A percentile compares a stretch with the other conserved stretches of the same genome.
Conservation (phyloP, 768 basidiomycete genomes). For the Hortiboletus flavorubellus region DNA sequence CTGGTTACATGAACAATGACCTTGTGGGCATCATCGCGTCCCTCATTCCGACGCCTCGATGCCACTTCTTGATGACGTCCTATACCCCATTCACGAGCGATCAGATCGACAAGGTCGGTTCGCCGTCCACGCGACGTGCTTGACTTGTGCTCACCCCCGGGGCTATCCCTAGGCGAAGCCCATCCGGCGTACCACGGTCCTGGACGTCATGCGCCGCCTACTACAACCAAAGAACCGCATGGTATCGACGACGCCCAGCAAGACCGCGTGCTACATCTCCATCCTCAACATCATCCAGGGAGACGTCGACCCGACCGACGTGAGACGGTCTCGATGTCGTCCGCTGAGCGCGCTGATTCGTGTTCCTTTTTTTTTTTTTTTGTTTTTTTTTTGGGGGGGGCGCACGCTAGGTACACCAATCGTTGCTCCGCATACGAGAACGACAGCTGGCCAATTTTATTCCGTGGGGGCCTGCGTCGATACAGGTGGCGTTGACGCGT, state of each 20-base stretch:
- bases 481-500: conserved; percentile 93
- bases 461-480: conserved; percentile 98
- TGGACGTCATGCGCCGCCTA: conserved; percentile 97
- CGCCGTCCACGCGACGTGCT: neutral
- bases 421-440: conserved; percentile 92
- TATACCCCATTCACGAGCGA: conserved; percentile 99
- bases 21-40: conserved; percentile 96
- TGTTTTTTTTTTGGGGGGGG: no score
- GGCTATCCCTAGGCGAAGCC: conserved; percentile 72
- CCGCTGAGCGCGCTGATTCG: neutral
- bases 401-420: conserved; percentile 82
- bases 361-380: no score
- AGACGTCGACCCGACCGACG: conserved; percentile 97
- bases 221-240: conserved; percentile 98
- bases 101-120: conserved; percentile 85
- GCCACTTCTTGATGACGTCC: conserved; percentile 98
- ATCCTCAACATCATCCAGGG: conserved; percentile 98
- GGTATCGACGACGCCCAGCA: conserved; percentile 91
- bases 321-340: conserved; percentile 28
- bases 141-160: neutral
- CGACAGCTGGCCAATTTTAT: conserved; percentile 97
- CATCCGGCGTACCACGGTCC: conserved; percentile 92
- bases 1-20: conserved; percentile 99
- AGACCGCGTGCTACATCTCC: conserved; percentile 94
- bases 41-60: conserved; percentile 93